These are phyloP conservation scores for Nemania sp. DNA, from an alignment of 2,329 filamentous ascomycete genomes.

Conservation along the genomic window DNA sequence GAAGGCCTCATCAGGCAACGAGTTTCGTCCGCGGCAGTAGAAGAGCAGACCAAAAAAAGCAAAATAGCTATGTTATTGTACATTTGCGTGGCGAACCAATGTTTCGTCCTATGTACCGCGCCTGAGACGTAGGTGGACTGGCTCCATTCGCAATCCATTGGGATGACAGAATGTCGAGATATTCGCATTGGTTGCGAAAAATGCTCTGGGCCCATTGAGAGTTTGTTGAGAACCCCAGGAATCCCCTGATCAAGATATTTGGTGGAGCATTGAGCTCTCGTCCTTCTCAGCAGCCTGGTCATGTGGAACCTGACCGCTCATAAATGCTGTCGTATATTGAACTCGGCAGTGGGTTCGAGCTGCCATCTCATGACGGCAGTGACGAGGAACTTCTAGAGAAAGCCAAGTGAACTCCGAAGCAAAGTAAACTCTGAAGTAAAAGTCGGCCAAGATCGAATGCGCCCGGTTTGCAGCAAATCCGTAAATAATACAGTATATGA, in stretches of 20 bases:
- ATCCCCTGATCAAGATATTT: neutral
- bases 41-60: too few species aligned
- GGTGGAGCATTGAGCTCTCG: neutral
- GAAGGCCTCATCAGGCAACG: too few species aligned
- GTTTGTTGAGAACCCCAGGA: neutral
- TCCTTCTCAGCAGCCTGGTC: neutral
- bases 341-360: neutral
- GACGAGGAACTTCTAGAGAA: too few species aligned
- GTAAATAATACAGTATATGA: constrained; percentile 6
- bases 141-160: too few species aligned
- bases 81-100: too few species aligned
- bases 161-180: neutral
- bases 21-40: too few species aligned
- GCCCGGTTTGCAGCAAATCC: constrained; percentile 7
- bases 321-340: neutral
- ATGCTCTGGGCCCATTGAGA: neutral
- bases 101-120: too few species aligned
- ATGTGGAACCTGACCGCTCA: neutral
- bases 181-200: neutral
- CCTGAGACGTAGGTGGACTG: too few species aligned
- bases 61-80: too few species aligned
- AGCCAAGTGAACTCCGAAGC: too few species aligned
- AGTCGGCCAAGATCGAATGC: neutral
- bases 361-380: neutral
- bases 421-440: neutral